phyloP scores from a whole-genome alignment of 352 stramenopile genomes.

The Pythium phragmiticola region DNA sequence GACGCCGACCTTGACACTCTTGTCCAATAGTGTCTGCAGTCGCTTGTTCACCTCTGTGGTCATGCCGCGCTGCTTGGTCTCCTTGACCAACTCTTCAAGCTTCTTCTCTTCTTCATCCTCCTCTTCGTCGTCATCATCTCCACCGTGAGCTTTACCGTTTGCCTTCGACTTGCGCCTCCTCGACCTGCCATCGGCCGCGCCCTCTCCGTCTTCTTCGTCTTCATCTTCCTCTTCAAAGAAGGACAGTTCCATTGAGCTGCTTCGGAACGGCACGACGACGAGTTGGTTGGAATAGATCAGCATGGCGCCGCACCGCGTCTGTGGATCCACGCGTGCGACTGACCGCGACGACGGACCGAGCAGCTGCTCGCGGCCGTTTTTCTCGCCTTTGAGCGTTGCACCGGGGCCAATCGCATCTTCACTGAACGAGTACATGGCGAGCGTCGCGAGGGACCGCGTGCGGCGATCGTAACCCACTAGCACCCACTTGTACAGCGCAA shows the following conservation, averaged over 20 bases:
- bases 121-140: slow-evolving; percentile 60
- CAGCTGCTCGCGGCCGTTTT: slow-evolving; percentile 71
- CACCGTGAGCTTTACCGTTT: slow-evolving; percentile 15
- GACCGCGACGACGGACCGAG: slow-evolving; percentile 60
- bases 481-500: slow-evolving; percentile 77
- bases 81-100: slow-evolving; percentile 70
- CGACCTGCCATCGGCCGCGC: slow-evolving; percentile 24
- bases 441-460: slow-evolving; percentile 44
- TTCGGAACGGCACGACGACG: slow-evolving; percentile 78
- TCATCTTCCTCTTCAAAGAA: slow-evolving; percentile 83
- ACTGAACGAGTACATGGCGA: slow-evolving; percentile 80
- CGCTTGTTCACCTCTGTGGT: slow-evolving; percentile 67
- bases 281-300: slow-evolving; percentile 83
- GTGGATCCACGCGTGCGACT: slow-evolving; percentile 58
- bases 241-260: slow-evolving; percentile 71
- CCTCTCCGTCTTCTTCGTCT: slow-evolving; percentile 51
- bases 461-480: slow-evolving; percentile 73
- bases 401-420: slow-evolving; percentile 81
- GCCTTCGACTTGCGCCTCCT: slow-evolving; percentile 19
- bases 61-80: slow-evolving; percentile 59
- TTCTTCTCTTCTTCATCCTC: slow-evolving; percentile 82
- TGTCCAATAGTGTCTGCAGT: slow-evolving; percentile 63
- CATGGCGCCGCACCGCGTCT: slow-evolving; percentile 79
- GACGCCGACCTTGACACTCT: slow-evolving; percentile 77
- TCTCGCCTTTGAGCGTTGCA: slow-evolving; percentile 78